Evolutionary conservation across 345 rosid species (phyloP).

Genomic region (Streptanthus diversifolius): DNA sequence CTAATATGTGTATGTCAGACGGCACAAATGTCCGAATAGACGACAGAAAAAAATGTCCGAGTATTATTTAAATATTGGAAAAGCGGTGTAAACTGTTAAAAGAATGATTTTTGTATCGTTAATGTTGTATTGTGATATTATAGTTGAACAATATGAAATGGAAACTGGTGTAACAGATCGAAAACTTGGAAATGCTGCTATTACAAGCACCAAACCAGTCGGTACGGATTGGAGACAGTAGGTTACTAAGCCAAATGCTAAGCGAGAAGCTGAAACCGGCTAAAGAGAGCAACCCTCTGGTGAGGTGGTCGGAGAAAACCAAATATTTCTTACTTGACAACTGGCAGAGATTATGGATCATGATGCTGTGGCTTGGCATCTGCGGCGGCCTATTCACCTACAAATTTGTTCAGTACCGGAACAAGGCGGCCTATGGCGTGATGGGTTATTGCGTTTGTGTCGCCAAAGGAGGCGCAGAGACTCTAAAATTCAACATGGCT

Average conservation of each 20-base stretch:
- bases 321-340: conserved; percentile 74
- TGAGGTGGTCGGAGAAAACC: conserved; percentile 37
- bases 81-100: not conserved
- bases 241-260: conserved; percentile 63
- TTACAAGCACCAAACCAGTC: conserved; percentile 82
- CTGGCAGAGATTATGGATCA: conserved; percentile 82
- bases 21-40: too few relatives aligned
- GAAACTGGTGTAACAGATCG: conserved; percentile 40
- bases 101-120: not conserved
- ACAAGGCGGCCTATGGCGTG: conserved; percentile 50
- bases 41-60: too few relatives aligned
- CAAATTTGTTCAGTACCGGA: conserved; percentile 61
- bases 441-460: conserved; percentile 89
- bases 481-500: conserved; percentile 86
- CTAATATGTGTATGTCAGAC: too few relatives aligned
- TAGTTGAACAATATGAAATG: conserved; percentile 12
- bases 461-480: conserved; percentile 91
- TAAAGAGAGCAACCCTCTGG: conserved; percentile 51
- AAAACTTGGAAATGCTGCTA: conserved; percentile 64
- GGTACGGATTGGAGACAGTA: conserved; percentile 59
- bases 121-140: not conserved
- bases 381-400: conserved; percentile 58
- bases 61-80: not conserved
- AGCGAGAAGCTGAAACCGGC: conserved; percentile 85
- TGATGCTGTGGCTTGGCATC: conserved; percentile 69